phyloP scores from a whole-genome alignment of 768 basidiomycete species.

The Amyloporia xantha region DNA sequence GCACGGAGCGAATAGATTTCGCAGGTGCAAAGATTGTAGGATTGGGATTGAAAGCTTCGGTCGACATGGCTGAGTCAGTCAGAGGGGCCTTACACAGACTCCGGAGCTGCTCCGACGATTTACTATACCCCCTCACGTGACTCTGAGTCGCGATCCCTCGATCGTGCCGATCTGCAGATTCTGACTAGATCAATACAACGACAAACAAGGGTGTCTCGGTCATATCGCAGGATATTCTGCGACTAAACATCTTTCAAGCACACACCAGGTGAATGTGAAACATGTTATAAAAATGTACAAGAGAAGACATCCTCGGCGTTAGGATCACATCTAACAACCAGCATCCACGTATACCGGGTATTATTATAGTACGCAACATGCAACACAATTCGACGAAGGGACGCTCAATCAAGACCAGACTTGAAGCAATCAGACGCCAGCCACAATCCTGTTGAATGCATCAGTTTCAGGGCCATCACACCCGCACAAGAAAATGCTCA shows the following conservation, averaged over 20 bases:
- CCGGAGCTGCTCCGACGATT: too few species aligned
- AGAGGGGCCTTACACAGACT: too few species aligned
- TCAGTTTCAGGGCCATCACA: not conserved
- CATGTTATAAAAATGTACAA: too few species aligned
- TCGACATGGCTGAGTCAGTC: slow-evolving; percentile 10
- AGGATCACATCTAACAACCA: not conserved
- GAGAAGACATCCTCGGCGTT: too few species aligned
- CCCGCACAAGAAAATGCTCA: slow-evolving; percentile 35
- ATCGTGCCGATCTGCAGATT: too few species aligned
- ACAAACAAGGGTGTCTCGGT: too few species aligned
- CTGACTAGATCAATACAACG: too few species aligned
- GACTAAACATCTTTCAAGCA: too few species aligned
- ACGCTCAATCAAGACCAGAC: not conserved
- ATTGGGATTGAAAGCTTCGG: slow-evolving; percentile 81
- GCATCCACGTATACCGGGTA: slow-evolving; percentile 6
- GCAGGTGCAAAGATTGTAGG: slow-evolving; percentile 67
- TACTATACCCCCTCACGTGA: too few species aligned
- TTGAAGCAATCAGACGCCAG: slow-evolving; percentile 11
- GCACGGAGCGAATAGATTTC: slow-evolving; percentile 39
- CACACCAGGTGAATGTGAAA: too few species aligned
- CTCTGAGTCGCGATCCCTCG: too few species aligned
- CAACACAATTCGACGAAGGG: not conserved
- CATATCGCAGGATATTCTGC: too few species aligned
- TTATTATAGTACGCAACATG: slow-evolving; percentile 8
- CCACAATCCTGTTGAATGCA: slow-evolving; percentile 12